phyloP scores from a whole-genome alignment of 306 rosid species.

The Malus asiatica region DNA sequence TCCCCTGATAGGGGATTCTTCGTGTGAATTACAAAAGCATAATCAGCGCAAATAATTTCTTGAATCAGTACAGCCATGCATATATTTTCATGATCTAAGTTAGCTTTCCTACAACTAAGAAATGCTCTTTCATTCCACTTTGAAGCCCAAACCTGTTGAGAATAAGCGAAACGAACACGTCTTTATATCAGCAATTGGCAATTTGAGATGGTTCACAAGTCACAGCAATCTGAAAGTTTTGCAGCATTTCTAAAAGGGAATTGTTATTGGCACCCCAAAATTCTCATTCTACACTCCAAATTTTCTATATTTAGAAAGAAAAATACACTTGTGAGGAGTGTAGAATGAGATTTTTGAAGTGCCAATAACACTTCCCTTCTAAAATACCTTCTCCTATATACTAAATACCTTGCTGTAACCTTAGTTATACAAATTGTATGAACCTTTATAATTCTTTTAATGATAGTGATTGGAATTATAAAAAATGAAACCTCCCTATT shows the following conservation, averaged over 20 bases:
- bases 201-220: neutral
- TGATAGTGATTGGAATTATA: neutral
- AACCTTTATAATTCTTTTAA: neutral
- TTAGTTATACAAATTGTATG: neutral
- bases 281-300: no score
- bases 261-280: no score
- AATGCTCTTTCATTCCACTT: conserved; percentile 37
- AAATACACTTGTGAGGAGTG: no score
- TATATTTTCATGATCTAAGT: conserved; percentile 17
- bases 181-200: neutral
- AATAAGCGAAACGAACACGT: neutral
- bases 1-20: conserved; percentile 9
- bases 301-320: no score
- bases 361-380: neutral
- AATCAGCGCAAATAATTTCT: conserved; percentile 25
- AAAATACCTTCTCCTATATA: neutral
- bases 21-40: conserved; percentile 32
- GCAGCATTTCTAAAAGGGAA: neutral
- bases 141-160: conserved; percentile 36
- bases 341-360: no score
- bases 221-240: neutral
- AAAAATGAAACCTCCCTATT: neutral
- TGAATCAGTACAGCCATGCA: conserved; percentile 33
- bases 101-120: conserved; percentile 23
- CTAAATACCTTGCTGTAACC: neutral